Evolutionary conservation across 306 rosid genomes (phyloP), one percentile per base, ranked within the genome.

Genomic region (Sphenostylis stenocarpa): DNA sequence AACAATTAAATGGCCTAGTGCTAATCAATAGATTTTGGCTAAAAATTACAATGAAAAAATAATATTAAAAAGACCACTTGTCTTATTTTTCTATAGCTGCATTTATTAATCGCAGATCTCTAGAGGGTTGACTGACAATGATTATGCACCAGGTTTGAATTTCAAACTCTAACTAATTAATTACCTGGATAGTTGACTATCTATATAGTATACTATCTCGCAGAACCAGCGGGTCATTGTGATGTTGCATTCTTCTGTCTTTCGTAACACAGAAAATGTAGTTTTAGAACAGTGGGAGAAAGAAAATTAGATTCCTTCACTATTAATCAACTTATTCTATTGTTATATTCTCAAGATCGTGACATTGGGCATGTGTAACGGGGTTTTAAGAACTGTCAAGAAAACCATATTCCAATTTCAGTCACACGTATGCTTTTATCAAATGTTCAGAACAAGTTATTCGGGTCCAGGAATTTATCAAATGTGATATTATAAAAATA

Each of bases 101-200:
- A 80, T 26, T 72, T 80, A 55, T 52, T 45, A 11, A 66, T 80
- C 17, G 17, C 76, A 57, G 71, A 67, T 80, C 80, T 73, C 71
- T 19, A 33, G 20, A 73, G 31, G 44, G 15, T 45, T 33, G 56
- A 36, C 41, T 26, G 11, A 66, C 13, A 60, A 60, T 34, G 17
- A 20, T 29, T 19, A 55, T 31, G 15, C 52, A 20, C 29, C 19
- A 29, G 67, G 20, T 47, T 44, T 45, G 38, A 45, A 56, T 20
- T 49, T 58, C 3, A 4, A 64, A 64, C 16, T 38, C 38, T 2
- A 39, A n/a, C 29, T 65, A 11, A 28, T 21, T 4, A 17, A 70
- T 17, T 70, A 20, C 48, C 75, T 28, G 6, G 16, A 39, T 7
- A 34, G 45, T n/a, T n/a, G n/a, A n/a, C n/a, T n/a, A n/a, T n/a